A percentile compares a stretch with the other conserved stretches of the same genome.
These are phyloP conservation scores for Suaeda aralocaspica DNA, from an alignment of 148 eudicot genomes.

Conservation along the genomic window DNA sequence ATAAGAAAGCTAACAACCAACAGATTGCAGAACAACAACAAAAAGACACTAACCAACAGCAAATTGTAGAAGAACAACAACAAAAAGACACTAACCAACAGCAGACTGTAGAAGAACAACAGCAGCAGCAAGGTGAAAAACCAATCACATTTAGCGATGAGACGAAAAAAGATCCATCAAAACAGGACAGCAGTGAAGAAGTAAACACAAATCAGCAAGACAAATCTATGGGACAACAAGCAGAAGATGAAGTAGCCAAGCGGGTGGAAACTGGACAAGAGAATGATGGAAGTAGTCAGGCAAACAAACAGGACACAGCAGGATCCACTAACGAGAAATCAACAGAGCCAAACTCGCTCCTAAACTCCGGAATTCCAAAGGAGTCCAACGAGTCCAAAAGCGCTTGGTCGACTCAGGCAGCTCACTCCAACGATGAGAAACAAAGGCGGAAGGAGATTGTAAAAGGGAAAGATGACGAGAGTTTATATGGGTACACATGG, in stretches of 20 bases:
- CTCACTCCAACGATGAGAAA: conserved; percentile 57
- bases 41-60: too few relatives aligned
- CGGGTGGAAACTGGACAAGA: conserved; percentile 12
- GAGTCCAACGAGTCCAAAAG: conserved; percentile 67
- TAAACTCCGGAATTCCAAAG: conserved; percentile 60
- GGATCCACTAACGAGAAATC: conserved; percentile 28
- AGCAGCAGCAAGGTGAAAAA: conserved; percentile 26
- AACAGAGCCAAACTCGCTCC: conserved; percentile 26
- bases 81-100: conserved; percentile 21
- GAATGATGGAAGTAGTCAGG: conserved; percentile 9
- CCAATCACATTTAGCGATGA: conserved; percentile 33
- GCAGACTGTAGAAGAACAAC: conserved; percentile 15
- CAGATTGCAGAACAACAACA: conserved; percentile 15
- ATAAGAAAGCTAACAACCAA: conserved; percentile 6
- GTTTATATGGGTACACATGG: conserved; percentile 48
- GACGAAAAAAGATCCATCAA: conserved; percentile 31
- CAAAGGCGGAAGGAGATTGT: conserved; percentile 43
- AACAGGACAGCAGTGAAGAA: conserved; percentile 35
- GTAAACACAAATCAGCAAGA: conserved; percentile 22
- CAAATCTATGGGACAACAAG: conserved; percentile 10
- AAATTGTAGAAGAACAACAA: conserved; percentile 25
- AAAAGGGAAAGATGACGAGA: conserved; percentile 27
- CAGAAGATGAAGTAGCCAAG: conserved; percentile 19
- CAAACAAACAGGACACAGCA: conserved; percentile 18
- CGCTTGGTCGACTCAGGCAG: conserved; percentile 74